Evolutionary conservation across 2,329 filamentous ascomycete genomes (phyloP), one percentile per base, ranked within the genome.

Genomic region (Verticillium albo-atrum): DNA sequence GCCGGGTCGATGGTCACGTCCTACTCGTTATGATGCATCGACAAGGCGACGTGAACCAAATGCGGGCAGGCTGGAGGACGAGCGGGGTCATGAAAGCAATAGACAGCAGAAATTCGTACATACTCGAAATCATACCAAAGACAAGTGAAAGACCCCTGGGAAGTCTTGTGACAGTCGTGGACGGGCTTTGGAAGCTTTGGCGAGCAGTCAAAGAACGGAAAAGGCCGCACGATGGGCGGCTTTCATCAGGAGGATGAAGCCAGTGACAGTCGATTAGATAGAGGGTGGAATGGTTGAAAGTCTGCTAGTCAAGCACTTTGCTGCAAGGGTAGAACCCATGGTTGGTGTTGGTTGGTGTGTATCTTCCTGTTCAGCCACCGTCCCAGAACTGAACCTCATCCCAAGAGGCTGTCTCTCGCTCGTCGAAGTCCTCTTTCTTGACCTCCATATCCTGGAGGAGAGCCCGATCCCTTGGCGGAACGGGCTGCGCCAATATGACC

Each of bases 401-500:
- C 42, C 42, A 50, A 14, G 42, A 10, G 28, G 14, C 50, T 23
- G 23, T 9, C n/a, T 59, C 56, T 4, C 26, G 30, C 9, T 59
- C 58, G 3, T 64, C 62, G 25, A 61, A 62, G 20, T 64, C 62
- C 26, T 63, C 62, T 20, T 64, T 59, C 25, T 64, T 64, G 25
- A 51, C 42, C 55, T 25, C 42, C 25, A 61, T 42, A 7, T 58
- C 61, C 27, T 52, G 28, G 4, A 64, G 6, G 4, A 15, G 51
- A 12, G 35, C 54, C 4, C 63, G 58, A 47, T 68, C 72, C 58
- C 69, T 71, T 35, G 68, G 70, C 6, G 78, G 79, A 72, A 97
- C 86, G 50, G 90, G 86, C 60, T 83, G 77, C 0, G 94, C 92
- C 56, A 86, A 72, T 6, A 95, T 81, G 1, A 97, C 85, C 4